Base-by-base conservation (phyloP, 2,329 filamentous ascomycete genomes). In the Colletotrichum euphorbiae region DNA sequence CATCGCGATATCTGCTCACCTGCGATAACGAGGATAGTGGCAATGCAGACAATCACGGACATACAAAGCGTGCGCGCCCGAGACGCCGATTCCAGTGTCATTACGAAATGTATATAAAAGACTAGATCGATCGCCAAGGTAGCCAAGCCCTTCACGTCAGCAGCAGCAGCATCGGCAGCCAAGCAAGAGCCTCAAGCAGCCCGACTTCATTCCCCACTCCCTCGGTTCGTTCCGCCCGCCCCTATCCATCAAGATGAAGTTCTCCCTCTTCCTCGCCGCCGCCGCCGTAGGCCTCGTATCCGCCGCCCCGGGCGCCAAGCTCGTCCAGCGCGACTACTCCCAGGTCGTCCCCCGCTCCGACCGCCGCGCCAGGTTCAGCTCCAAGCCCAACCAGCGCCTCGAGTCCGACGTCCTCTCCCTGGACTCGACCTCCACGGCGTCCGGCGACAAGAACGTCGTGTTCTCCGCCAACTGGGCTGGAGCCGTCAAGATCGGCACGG, bases 391-490 rank as follows among this genome's bases (percentile, higher is more conserved):
- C 60, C 46, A 52, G 33, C 70, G 69, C 12, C 38, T 65, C n/a
- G 24, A 33, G 13, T 17, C 48, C 15, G 52, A 48, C 6, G 12
- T 36, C 21, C n/a, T 36, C 46, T 24, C 50, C 3, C 56, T 69
- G 19, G 38, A 69, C 21, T 40, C 62, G 28, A 9, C 24, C 33
- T 38, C 36, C 36, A 12, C 36, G 11, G 36, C 36, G 13, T 38
- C 36, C 36, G 13, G 11, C 24, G 36, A 51, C 19, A 62, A 57
- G 24, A 64, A 72, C 38, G 70, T 68, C 28, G 59, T 74, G 36
- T 75, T 72, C 68, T 75, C 73, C 3, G 62, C 59, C 62, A 76
- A 76, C 73, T 77, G 75, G 75, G 74, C 72, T 28, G 76, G 76
- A 8, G 74, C 74, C 17, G 74, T 77, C 55, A 71, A 73, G 57